Base-by-base conservation (phyloP, 1,284 basidiomycete genomes). In the Dichomitus squalens region DNA sequence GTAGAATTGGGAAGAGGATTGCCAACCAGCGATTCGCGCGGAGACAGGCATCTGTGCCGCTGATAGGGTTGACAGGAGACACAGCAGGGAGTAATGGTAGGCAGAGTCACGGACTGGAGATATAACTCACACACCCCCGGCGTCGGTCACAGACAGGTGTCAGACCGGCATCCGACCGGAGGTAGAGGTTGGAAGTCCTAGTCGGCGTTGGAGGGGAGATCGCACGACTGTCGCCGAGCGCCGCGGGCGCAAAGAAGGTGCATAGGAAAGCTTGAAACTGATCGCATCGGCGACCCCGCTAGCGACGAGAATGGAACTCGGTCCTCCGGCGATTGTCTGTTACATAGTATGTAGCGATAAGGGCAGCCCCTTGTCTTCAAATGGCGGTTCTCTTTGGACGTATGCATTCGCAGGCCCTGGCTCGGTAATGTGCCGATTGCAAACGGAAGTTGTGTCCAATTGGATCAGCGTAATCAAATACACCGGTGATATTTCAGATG, bases 221-320 rank as follows among this genome's bases (percentile, higher is more conserved):
- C 39, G 53, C 38, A 29, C 23, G 38, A 39, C 40, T 12, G 41
- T 41, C 50, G 29, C 52, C 60, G 60, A 58, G 44, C 52, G 57
- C 52, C 52, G 53, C 39, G 57, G 57, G 57, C 51, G 57, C 36
- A 43, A 44, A 40, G 52, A 41, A 43, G 34, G 35, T 25, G 48
- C 52, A 36, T 53, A 46, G 43, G 55, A 46, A 53, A 63, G 61
- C 61, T 60, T 63, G 61, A 63, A 58, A 60, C 61, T 63, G 61
- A 63, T 63, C 48, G 44, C 49, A 59, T 63, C 56, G 51, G 56
- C 33, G 27, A 44, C 16, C 25, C n/a, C 21, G 41, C 14, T 16
- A n/a, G n/a, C n/a, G n/a, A n/a, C 23, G 12, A 21, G 41, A 25
- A 44, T n/a, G 41, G 41, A 44, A 48, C 34, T 48, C 31, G 7